Evolutionary conservation across 805 yeast species (phyloP).

Genomic region (Saccharomycopsis sp.): DNA sequence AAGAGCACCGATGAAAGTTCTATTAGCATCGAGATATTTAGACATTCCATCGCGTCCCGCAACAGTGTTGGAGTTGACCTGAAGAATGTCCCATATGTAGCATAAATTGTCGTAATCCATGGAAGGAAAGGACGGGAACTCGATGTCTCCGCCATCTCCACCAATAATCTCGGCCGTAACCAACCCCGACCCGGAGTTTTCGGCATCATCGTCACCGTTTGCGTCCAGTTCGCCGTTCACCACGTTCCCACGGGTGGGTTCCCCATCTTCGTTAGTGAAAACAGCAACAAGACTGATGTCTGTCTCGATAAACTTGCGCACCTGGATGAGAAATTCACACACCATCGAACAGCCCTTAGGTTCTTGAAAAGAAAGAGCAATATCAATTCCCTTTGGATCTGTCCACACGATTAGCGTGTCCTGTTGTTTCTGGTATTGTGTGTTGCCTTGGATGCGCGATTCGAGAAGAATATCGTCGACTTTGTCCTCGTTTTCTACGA

Average conservation of each 20-base stretch:
- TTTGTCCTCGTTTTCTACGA: slow-evolving; percentile 67
- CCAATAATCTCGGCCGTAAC: slow-evolving; percentile 70
- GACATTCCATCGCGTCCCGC: slow-evolving; percentile 57
- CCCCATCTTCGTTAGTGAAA: slow-evolving; percentile 36
- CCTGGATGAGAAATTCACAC: slow-evolving; percentile 71
- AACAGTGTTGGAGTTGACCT: slow-evolving; percentile 54
- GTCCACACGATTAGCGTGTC: slow-evolving; percentile 95
- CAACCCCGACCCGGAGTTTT: too few species aligned
- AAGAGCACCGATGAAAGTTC: slow-evolving; percentile 45
- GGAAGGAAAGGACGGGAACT: slow-evolving; percentile 54
- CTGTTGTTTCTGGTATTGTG: slow-evolving; percentile 88
- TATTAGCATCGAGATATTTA: slow-evolving; percentile 45
- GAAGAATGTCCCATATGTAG: slow-evolving; percentile 49
- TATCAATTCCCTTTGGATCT: slow-evolving; percentile 57
- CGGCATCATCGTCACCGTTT: not conserved
- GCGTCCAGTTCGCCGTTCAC: slow-evolving; percentile 25
- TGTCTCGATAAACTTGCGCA: slow-evolving; percentile 55
- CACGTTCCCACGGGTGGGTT: too few species aligned
- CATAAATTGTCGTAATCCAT: slow-evolving; percentile 40
- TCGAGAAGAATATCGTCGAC: slow-evolving; percentile 52
- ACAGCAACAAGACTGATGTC: slow-evolving; percentile 71
- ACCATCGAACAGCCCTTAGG: slow-evolving; percentile 79
- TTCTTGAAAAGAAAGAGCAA: slow-evolving; percentile 89
- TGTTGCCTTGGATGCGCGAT: slow-evolving; percentile 63
- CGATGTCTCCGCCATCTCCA: slow-evolving; percentile 82